These are phyloP conservation scores for Arthrobotrys entomopaga DNA, from an alignment of 2,329 filamentous ascomycete species.

Conservation along the genomic window DNA sequence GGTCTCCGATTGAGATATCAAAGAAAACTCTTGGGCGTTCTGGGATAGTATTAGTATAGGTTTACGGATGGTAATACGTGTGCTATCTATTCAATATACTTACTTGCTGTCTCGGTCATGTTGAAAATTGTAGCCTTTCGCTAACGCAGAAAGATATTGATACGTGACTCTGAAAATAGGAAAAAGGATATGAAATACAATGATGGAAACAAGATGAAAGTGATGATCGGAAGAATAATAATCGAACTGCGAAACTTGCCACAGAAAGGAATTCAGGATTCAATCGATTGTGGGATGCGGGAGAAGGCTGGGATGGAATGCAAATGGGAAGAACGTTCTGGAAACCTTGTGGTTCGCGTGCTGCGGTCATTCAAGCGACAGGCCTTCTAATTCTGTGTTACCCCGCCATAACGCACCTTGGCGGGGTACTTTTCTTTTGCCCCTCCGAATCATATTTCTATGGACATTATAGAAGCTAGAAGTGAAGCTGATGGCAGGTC, in stretches of 20 bases:
- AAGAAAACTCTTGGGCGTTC: conserved; percentile 79
- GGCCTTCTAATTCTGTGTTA: conserved; percentile 14
- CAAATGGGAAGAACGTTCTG: conserved; percentile 51
- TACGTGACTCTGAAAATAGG: neutral
- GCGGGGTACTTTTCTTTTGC: conserved; percentile 24
- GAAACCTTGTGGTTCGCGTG: conserved; percentile 13
- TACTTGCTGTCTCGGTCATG: conserved; percentile 44
- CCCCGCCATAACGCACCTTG: conserved; percentile 51
- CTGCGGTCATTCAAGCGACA: conserved; percentile 43
- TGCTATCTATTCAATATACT: neutral
- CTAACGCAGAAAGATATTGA: neutral
- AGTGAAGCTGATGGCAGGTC: neutral
- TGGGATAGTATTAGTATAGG: conserved; percentile 9
- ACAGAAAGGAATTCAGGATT: neutral
- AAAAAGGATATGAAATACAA: neutral
- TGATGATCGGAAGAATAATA: neutral
- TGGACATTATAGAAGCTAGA: no score
- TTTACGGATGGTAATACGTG: no score
- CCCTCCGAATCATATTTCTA: neutral
- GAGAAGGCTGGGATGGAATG: conserved; percentile 17
- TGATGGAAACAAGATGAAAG: neutral
- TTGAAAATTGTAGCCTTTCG: neutral
- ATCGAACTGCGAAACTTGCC: neutral
- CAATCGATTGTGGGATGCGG: no score
- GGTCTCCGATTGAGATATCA: conserved; percentile 83